Percentiles rank a stretch among this genome's conserved stretches.
Conservation (phyloP, 495 filamentous ascomycete species). For the Coniosporium apollinis region DNA sequence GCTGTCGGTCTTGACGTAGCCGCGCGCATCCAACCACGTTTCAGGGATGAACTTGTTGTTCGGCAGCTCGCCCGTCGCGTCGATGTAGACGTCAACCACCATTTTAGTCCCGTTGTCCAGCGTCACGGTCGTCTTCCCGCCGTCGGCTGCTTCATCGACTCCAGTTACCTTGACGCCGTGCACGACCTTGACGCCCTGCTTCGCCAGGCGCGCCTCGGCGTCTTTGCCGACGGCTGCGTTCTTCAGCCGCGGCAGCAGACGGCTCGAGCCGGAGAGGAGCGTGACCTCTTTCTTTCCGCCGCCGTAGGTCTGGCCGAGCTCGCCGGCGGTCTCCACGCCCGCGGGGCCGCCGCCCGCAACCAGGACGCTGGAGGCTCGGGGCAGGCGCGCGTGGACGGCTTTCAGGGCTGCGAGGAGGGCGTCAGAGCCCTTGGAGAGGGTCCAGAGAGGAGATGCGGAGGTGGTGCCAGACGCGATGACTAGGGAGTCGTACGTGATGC, state of each 20-base stretch:
- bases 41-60: slow-evolving; percentile 28
- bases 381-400: slow-evolving; percentile 11
- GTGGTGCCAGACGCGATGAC: slow-evolving; percentile 23
- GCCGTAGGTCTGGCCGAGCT: slow-evolving; percentile 22
- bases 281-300: slow-evolving; percentile 27
- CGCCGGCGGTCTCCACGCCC: slow-evolving; percentile 41
- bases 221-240: slow-evolving; percentile 17
- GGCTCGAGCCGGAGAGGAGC: slow-evolving; percentile 23
- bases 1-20: slow-evolving; percentile 25
- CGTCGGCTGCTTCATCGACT: slow-evolving; percentile 9
- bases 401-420: slow-evolving; percentile 10
- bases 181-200: slow-evolving; percentile 28
- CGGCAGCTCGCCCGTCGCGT: slow-evolving; percentile 27
- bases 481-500: slow-evolving; percentile 26
- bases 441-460: slow-evolving; percentile 15
- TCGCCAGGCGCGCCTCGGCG: slow-evolving; percentile 26
- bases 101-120: slow-evolving; percentile 23
- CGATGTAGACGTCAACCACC: slow-evolving; percentile 32
- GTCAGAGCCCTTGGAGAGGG: slow-evolving; percentile 15
- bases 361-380: slow-evolving; percentile 25
- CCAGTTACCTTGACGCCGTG: slow-evolving; percentile 21
- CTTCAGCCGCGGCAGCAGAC: slow-evolving; percentile 30
- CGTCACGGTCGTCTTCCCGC: slow-evolving; percentile 14
- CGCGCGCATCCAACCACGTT: slow-evolving; percentile 18
- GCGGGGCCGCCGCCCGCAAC: slow-evolving; percentile 47